These are phyloP conservation scores for Lactifluus pinguis DNA, from an alignment of 768 basidiomycete species.

Conservation along the genomic window DNA sequence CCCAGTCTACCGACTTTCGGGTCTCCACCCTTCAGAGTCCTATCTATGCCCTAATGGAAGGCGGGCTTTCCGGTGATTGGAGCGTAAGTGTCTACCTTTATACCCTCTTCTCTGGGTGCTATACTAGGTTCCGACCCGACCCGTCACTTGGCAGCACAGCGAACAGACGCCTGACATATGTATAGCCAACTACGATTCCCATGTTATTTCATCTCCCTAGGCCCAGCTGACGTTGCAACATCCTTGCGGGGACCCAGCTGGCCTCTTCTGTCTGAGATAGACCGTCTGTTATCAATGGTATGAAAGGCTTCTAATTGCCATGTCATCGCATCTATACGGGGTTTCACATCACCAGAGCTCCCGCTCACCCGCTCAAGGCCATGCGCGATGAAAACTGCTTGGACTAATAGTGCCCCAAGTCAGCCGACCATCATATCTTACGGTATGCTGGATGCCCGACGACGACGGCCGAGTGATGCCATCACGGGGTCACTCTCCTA, in stretches of 20 bases:
- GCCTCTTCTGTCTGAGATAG: not conserved
- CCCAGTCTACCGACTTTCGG: not conserved
- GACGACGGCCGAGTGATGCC: not conserved
- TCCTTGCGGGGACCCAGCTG: not conserved
- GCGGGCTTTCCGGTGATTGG: not conserved
- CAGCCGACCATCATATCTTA: not conserved
- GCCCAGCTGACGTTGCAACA: not conserved
- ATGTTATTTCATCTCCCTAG: not conserved
- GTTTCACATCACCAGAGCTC: not conserved
- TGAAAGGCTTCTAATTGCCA: not conserved
- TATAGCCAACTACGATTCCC: not conserved
- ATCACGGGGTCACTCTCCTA: not conserved
- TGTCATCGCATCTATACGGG: not conserved
- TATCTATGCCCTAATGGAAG: not conserved
- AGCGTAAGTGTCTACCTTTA: not conserved
- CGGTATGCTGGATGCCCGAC: not conserved
- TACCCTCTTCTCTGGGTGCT: not conserved
- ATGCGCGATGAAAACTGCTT: not conserved
- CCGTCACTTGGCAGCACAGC: not conserved
- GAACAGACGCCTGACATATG: not conserved
- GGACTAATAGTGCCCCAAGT: not conserved
- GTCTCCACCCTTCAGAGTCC: not conserved
- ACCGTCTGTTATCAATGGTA: not conserved
- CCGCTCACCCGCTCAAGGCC: not conserved
- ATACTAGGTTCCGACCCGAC: not conserved